Percentiles rank a stretch among this genome's conserved stretches.
These are phyloP conservation scores for Chaetomium fimeti DNA, from an alignment of 495 filamentous ascomycete species.

Conservation along the genomic window DNA sequence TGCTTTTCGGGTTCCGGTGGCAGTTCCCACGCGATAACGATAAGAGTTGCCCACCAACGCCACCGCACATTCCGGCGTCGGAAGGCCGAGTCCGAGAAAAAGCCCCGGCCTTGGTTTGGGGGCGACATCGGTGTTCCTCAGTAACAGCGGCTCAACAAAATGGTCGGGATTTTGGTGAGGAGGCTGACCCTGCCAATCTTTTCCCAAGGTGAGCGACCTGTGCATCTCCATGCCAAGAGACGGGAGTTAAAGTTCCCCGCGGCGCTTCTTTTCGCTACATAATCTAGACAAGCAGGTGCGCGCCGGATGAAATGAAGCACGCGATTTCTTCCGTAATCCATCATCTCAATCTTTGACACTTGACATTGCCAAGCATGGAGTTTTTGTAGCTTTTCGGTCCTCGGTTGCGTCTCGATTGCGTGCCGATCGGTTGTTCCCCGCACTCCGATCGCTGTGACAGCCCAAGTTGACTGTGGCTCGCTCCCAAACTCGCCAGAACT, in stretches of 20 bases:
- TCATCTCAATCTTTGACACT: not conserved
- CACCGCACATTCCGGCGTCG: no score
- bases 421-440: conserved; percentile 26
- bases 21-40: conserved; percentile 1
- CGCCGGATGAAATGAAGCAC: not conserved
- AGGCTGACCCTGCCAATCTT: conserved; percentile 16
- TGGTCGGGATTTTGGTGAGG: conserved; percentile 16
- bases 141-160: conserved; percentile 17
- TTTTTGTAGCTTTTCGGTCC: conserved; percentile 22
- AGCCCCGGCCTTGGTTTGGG: not conserved
- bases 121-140: conserved; percentile 1
- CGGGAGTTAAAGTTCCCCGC: no score
- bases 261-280: not conserved
- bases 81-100: no score
- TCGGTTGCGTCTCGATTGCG: conserved; percentile 27
- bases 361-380: conserved; percentile 12
- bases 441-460: conserved; percentile 14
- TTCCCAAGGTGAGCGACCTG: not conserved
- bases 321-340: not conserved
- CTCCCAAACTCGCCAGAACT: not conserved
- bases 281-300: not conserved
- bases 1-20: not conserved
- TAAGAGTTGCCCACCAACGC: not conserved
- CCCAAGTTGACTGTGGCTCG: conserved; percentile 3
- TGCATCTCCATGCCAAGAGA: conserved; percentile 1